Percentiles rank a stretch among this genome's conserved stretches.
These are phyloP conservation scores for Populus tremula DNA, from an alignment of 345 rosid genomes.

Conservation along the genomic window DNA sequence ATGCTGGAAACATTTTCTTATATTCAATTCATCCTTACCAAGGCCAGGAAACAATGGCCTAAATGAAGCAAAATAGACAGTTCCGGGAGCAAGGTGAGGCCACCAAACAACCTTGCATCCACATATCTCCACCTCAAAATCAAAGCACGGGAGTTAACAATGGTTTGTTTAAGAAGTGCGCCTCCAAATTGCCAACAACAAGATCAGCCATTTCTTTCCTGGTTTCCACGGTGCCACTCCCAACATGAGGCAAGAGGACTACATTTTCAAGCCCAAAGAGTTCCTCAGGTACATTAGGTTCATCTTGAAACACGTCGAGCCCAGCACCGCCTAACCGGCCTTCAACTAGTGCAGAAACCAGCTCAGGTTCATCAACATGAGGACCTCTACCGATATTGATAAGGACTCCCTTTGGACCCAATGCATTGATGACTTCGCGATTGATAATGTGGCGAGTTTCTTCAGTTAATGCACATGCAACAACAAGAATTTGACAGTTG, in stretches of 20 bases:
- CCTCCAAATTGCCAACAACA: conserved; percentile 28
- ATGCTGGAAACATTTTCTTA: background rate
- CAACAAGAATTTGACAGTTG: conserved; percentile 46
- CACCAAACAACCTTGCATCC: background rate
- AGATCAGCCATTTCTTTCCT: conserved; percentile 26
- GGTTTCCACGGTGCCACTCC: conserved; percentile 38
- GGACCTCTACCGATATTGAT: conserved; percentile 65
- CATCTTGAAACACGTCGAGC: conserved; percentile 57
- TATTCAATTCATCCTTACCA: background rate
- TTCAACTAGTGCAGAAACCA: conserved; percentile 57
- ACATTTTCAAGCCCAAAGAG: conserved; percentile 47
- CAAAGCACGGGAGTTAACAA: conserved; percentile 25
- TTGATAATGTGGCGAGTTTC: conserved; percentile 51
- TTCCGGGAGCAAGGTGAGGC: background rate
- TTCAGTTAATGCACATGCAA: conserved; percentile 53
- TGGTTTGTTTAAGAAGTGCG: conserved; percentile 22
- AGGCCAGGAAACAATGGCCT: background rate
- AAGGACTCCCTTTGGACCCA: conserved; percentile 59
- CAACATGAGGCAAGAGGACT: conserved; percentile 57
- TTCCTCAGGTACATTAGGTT: conserved; percentile 53
- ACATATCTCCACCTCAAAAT: background rate
- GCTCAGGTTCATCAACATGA: conserved; percentile 55
- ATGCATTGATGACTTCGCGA: conserved; percentile 46
- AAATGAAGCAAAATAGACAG: too few species aligned
- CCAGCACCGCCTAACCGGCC: conserved; percentile 66